Evolutionary conservation across 371 early-diverging fungal species (phyloP).

Genomic region (Rhizopus arrhizus): DNA sequence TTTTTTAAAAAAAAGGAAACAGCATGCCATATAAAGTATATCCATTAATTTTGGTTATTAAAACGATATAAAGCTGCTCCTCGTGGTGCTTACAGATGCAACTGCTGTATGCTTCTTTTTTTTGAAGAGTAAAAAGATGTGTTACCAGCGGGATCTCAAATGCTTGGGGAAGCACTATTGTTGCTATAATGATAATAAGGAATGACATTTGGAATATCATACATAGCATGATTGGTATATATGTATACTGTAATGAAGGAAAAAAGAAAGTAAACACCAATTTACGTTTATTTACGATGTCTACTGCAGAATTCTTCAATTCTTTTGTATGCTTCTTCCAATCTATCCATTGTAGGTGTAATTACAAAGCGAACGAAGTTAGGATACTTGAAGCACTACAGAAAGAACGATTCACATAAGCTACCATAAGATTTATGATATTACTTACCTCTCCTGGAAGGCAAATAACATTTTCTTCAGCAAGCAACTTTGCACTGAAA

Average conservation of each 20-base stretch:
- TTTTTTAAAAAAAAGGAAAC: too few relatives aligned
- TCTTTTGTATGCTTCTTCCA: conserved; percentile 75
- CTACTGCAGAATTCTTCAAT: conserved; percentile 81
- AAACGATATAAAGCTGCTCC: too few relatives aligned
- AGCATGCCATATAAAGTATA: too few relatives aligned
- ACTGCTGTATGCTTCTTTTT: conserved; percentile 25
- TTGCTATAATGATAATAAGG: neutral
- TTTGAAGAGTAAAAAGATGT: conserved; percentile 43
- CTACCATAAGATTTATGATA: neutral
- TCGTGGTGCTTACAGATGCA: too few relatives aligned
- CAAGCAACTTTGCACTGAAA: conserved; percentile 79
- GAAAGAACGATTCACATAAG: neutral
- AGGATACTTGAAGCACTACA: conserved; percentile 78
- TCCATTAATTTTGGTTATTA: too few relatives aligned
- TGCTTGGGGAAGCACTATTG: neutral
- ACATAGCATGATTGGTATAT: too few relatives aligned
- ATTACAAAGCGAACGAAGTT: conserved; percentile 83
- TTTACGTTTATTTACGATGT: conserved; percentile 48
- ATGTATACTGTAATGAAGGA: too few relatives aligned
- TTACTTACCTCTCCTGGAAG: conserved; percentile 77
- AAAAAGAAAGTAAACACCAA: neutral
- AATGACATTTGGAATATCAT: too few relatives aligned
- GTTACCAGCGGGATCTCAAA: conserved; percentile 67
- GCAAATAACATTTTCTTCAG: conserved; percentile 84
- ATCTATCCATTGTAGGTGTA: conserved; percentile 74